These are phyloP conservation scores for Xylariaceae sp. DNA, from an alignment of 2,329 filamentous ascomycete species.

Conservation along the genomic window DNA sequence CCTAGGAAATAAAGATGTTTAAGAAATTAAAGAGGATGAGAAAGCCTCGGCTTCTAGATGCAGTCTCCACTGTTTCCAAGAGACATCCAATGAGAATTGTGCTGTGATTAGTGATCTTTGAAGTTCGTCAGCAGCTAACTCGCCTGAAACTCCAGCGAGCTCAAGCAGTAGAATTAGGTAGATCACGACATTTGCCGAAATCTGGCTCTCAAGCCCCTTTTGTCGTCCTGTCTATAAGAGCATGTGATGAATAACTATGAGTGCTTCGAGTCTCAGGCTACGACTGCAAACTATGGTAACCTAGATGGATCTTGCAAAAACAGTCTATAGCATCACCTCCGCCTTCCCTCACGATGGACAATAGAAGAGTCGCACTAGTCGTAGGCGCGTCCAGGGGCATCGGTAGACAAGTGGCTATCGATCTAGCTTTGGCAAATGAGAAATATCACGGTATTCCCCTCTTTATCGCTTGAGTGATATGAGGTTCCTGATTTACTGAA, in stretches of 20 bases:
- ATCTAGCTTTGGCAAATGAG: constrained; percentile 66
- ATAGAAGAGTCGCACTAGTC: constrained; percentile 58
- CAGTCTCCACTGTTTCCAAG: not conserved
- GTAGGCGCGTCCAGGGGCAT: constrained; percentile 76
- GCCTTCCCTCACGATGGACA: constrained; percentile 12
- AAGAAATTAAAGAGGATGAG: not conserved
- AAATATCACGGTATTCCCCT: constrained; percentile 72
- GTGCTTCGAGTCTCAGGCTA: too few species aligned
- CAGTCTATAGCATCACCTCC: not conserved
- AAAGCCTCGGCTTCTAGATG: not conserved
- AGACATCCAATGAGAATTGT: not conserved
- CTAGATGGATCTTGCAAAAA: not conserved
- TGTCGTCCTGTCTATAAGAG: too few species aligned
- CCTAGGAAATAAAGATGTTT: too few species aligned
- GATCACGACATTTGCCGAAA: too few species aligned
- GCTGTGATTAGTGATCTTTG: constrained; percentile 6
- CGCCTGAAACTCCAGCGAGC: too few species aligned
- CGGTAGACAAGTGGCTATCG: constrained; percentile 72
- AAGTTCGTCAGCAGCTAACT: too few species aligned
- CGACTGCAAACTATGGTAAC: too few species aligned
- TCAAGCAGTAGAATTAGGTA: not conserved
- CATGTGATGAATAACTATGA: too few species aligned
- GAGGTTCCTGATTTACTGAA: too few species aligned
- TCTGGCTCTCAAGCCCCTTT: too few species aligned
- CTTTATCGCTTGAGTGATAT: too few species aligned